phyloP scores from a whole-genome alignment of 106 monocot genomes.

The Dioscorea zingiberensis region DNA sequence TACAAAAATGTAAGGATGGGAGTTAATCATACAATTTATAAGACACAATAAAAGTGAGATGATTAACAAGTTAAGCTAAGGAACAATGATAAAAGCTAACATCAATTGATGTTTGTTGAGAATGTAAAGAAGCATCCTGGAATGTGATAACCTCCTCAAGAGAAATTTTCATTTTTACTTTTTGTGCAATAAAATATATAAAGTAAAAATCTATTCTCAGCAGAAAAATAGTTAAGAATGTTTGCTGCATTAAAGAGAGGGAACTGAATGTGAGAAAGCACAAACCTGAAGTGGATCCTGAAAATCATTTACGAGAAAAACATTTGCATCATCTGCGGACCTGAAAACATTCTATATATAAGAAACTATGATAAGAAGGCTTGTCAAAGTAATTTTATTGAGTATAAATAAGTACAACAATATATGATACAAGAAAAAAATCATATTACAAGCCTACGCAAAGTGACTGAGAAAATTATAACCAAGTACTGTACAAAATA shows the following conservation, averaged over 20 bases:
- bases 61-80: no score
- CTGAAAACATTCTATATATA: constrained; percentile 30
- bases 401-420: neutral
- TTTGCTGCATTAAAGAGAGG: neutral
- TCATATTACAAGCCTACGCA: neutral
- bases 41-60: no score
- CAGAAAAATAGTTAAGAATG: neutral
- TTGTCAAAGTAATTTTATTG: neutral
- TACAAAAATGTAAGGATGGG: no score
- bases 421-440: neutral
- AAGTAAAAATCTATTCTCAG: no score
- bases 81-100: no score
- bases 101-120: no score
- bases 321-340: constrained; percentile 94
- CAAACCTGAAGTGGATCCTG: constrained; percentile 92
- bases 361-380: neutral
- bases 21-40: no score
- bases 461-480: neutral
- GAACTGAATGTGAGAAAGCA: constrained; percentile 1
- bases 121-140: no score
- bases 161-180: no score
- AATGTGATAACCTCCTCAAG: no score
- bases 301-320: constrained; percentile 91
- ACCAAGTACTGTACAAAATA: neutral
- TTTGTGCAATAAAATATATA: no score